These are phyloP conservation scores for Pythium dissotocum DNA, from an alignment of 352 stramenopile genomes.

Conservation along the genomic window DNA sequence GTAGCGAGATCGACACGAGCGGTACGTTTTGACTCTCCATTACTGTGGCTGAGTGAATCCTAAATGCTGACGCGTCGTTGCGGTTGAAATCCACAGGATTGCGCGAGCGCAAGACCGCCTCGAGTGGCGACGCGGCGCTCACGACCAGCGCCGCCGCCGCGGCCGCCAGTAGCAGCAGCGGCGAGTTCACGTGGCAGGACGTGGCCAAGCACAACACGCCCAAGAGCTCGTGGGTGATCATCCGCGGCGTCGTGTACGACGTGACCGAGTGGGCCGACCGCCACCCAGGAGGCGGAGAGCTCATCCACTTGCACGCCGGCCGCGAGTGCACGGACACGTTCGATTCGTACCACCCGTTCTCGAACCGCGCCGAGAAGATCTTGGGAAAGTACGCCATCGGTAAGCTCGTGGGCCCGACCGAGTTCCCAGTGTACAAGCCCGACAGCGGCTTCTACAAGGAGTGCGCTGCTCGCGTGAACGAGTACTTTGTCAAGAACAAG, in stretches of 20 bases:
- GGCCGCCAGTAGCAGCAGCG: slow-evolving; percentile 21
- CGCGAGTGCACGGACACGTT: slow-evolving; percentile 90
- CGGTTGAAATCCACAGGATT: slow-evolving; percentile 30
- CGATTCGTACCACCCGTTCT: slow-evolving; percentile 91
- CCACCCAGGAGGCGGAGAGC: slow-evolving; percentile 80
- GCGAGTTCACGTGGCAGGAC: slow-evolving; percentile 92
- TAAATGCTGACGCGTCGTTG: not conserved
- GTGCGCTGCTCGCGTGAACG: slow-evolving; percentile 72
- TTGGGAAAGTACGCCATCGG: slow-evolving; percentile 87
- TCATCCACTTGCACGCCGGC: slow-evolving; percentile 78
- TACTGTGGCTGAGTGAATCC: not conserved
- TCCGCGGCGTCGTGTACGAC: slow-evolving; percentile 93
- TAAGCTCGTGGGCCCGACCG: slow-evolving; percentile 66
- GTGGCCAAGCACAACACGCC: slow-evolving; percentile 95
- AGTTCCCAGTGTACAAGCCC: slow-evolving; percentile 91
- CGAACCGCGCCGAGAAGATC: slow-evolving; percentile 77
- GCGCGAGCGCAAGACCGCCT: slow-evolving; percentile 54
- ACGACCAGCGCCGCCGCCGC: slow-evolving; percentile 1
- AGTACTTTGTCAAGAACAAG: slow-evolving; percentile 92
- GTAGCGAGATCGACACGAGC: slow-evolving; percentile 21
- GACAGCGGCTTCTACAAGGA: slow-evolving; percentile 92
- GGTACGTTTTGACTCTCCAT: not conserved
- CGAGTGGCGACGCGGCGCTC: slow-evolving; percentile 19
- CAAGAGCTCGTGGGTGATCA: slow-evolving; percentile 96
- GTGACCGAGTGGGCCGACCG: slow-evolving; percentile 86